phyloP scores from a whole-genome alignment of 495 filamentous ascomycete species.

The Neurospora sp. region DNA sequence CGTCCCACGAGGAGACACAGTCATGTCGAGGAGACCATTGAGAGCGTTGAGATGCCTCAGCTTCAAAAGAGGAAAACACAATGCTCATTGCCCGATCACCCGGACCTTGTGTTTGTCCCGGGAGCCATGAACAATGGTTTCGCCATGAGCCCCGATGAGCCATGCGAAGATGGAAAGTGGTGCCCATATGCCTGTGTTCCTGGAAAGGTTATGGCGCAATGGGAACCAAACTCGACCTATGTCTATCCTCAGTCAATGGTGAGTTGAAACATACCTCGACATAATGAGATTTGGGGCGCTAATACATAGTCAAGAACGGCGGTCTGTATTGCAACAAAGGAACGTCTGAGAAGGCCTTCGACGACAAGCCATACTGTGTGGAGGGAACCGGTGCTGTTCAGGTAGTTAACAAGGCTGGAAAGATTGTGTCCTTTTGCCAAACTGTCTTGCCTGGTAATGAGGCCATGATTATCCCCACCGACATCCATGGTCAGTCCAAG shows the following conservation, averaged over 20 bases:
- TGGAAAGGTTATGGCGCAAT: slow-evolving; percentile 70
- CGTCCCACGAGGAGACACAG: slow-evolving; percentile 23
- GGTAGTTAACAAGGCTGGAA: slow-evolving; percentile 52
- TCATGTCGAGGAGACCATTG: slow-evolving; percentile 13
- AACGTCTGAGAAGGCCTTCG: slow-evolving; percentile 61
- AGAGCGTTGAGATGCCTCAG: slow-evolving; percentile 14
- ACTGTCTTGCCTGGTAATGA: slow-evolving; percentile 81
- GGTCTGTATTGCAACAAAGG: slow-evolving; percentile 69
- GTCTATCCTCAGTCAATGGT: slow-evolving; percentile 67
- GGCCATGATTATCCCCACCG: slow-evolving; percentile 75
- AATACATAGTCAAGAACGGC: slow-evolving; percentile 48
- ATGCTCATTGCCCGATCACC: slow-evolving; percentile 58
- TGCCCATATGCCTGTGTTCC: slow-evolving; percentile 74
- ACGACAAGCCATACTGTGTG: slow-evolving; percentile 58
- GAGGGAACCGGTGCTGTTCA: slow-evolving; percentile 56
- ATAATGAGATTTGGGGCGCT: slow-evolving; percentile 6
- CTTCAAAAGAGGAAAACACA: slow-evolving; percentile 30
- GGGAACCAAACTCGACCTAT: slow-evolving; percentile 63
- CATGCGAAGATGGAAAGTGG: slow-evolving; percentile 57
- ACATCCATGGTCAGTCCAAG: slow-evolving; percentile 42
- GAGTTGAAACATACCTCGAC: slow-evolving; percentile 20
- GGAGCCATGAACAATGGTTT: slow-evolving; percentile 60
- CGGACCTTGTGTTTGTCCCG: slow-evolving; percentile 60
- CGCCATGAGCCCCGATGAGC: slow-evolving; percentile 72
- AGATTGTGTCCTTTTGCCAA: slow-evolving; percentile 65